phyloP scores from a whole-genome alignment of 1,284 basidiomycete species.

The Moesziomyces aphidis region DNA sequence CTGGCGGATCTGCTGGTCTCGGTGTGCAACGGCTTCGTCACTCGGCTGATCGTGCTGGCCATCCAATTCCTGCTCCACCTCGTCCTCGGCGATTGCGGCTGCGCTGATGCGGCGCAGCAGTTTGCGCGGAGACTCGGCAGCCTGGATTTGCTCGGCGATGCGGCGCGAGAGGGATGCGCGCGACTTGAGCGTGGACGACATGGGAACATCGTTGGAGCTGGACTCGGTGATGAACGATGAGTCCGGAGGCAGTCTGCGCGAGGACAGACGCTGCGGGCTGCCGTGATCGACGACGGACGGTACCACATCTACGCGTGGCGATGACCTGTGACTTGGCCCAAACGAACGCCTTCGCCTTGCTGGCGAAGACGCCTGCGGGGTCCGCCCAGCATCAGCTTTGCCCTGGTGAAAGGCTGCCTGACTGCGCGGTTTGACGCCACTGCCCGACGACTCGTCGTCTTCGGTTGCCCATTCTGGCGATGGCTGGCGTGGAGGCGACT shows the following conservation, averaged over 20 bases:
- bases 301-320: slow-evolving; percentile 18
- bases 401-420: slow-evolving; percentile 33
- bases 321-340: not conserved
- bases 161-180: slow-evolving; percentile 34
- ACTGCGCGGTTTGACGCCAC: not conserved
- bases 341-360: slow-evolving; percentile 9
- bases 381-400: slow-evolving; percentile 3
- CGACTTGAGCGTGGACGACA: slow-evolving; percentile 47
- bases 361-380: slow-evolving; percentile 13
- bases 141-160: slow-evolving; percentile 22
- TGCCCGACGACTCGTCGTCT: slow-evolving; percentile 32
- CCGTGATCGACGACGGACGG: slow-evolving; percentile 24
- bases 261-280: slow-evolving; percentile 36
- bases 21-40: slow-evolving; percentile 28
- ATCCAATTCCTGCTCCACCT: slow-evolving; percentile 38
- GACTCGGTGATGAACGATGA: slow-evolving; percentile 40
- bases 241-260: slow-evolving; percentile 31
- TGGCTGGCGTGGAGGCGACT: slow-evolving; percentile 7
- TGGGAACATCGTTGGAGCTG: slow-evolving; percentile 32
- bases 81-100: slow-evolving; percentile 49
- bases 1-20: slow-evolving; percentile 42
- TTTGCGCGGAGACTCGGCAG: slow-evolving; percentile 52
- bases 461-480: slow-evolving; percentile 44
- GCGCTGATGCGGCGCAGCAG: slow-evolving; percentile 54
- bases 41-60: slow-evolving; percentile 10